Base-by-base conservation (phyloP, 306 rosid genomes). In the Prunus mongolica region DNA sequence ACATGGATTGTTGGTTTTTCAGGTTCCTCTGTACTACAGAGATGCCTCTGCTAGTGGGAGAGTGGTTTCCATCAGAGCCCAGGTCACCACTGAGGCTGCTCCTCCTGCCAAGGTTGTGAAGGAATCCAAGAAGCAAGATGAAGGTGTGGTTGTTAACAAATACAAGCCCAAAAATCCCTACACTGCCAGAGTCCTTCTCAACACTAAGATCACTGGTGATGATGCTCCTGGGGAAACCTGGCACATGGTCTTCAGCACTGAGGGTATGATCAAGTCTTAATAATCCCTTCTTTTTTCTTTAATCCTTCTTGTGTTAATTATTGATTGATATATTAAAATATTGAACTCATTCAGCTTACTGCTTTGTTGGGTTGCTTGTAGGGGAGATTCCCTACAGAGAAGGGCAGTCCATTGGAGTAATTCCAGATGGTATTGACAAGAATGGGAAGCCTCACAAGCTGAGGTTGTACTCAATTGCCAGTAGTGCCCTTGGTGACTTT, bases 141-240 rank as follows among this genome's bases (percentile, higher is more conserved):
- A 95, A 87, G 97, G 92, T 38, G 87, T 95, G 8, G 73, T 94
- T 2, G 95, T 91, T 45, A 95, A 95, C 85, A 92, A 89, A 77
- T 95, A 38, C 84, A 95, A 87, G 75, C 99, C 99, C 7, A 91
- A 93, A 82, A 75, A 71, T 24, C 99, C 99, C 6, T 96, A 96
- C 91, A 49, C 4, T 52, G 93, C 96, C 0, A 87, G 89, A 60
- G 86, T 89, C 82, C 89, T 96, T 49, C 92, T 96, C 78, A 96
- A 96, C 89, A 92, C 99, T 19, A 96, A 89, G 90, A 96, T 96
- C 86, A 96, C 99, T 16, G 98, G 89, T 24, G 99, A 96, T 76
- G 99, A 96, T 77, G 99, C 99, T 55, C 99, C 99, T 12, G 99
- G 99, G 19, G 99, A 96, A 79, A 96, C 99, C 4, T 92, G 97